Evolutionary conservation across 495 filamentous ascomycete species (phyloP), one percentile per base, ranked within the genome.

Genomic region (Hypomontagnella submonticulosa): DNA sequence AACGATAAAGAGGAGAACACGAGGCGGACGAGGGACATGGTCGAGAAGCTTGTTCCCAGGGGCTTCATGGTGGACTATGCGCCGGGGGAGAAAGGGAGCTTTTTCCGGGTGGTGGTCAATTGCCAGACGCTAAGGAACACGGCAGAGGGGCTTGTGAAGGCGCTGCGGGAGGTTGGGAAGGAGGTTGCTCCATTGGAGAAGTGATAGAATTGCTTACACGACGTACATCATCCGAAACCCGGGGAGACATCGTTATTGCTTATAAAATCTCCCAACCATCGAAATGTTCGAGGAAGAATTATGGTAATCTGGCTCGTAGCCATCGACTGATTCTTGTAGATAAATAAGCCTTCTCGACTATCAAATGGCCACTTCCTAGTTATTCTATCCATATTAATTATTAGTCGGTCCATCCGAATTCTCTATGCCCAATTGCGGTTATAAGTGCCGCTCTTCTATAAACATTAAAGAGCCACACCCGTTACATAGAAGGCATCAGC

Each of bases 11-110:
- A 84, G 62, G 81, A 83, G 52, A 93, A 92, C 73, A 89, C 88
- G 60, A 78, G 76, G 67, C 77, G 86, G n/a, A 97, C 93, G 16
- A 83, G 84, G 75, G 72, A 74, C 54, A 87, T 96, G 57, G 90
- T 86, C 10, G 77, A 78, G 66, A 79, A 76, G 54, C 80, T 97
- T 61, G 81, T 97, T 16, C 62, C 57, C 16, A 84, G 84, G 75
- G 95, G 94, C 2, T 97, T 93, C 75, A 97, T 97, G 93, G 83
- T 97, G 23, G 94, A 98, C 79, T 97, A 91, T 79, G 91, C 93
- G 54, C 92, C 92, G 0, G 90, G 89, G 18, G 82, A 86, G 62
- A 84, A 81, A 69, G 94, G 94, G 4, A 88, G 85, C 73, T 93
- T 97, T 71, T 92, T 98, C 76, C 81, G 94, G 46, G 93, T 91